A percentile compares a stretch with the other conserved stretches of the same genome.
phyloP scores from a whole-genome alignment of 371 early-diverging fungal genomes.

The Batrachochytrium dendrobatidis region DNA sequence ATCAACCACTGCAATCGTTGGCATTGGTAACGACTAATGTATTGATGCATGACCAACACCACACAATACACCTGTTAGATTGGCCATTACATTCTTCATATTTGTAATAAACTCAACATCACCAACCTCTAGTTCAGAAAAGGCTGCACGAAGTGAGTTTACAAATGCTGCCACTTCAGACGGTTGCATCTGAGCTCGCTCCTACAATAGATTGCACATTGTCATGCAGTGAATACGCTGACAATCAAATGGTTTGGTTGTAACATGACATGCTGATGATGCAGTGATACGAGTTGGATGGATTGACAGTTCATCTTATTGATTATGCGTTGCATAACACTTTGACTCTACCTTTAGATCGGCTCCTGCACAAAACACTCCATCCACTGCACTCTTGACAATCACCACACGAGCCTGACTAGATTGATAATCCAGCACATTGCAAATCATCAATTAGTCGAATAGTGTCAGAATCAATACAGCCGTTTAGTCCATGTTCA shows the following conservation, averaged over 20 bases:
- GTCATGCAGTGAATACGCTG: too few relatives aligned
- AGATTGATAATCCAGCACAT: neutral
- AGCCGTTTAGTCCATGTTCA: neutral
- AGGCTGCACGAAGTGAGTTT: slow-evolving; percentile 63
- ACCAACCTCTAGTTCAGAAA: slow-evolving; percentile 71
- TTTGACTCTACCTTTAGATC: slow-evolving; percentile 73
- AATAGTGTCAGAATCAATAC: neutral
- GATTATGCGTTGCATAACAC: too few relatives aligned
- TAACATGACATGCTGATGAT: too few relatives aligned
- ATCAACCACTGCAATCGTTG: slow-evolving; percentile 93
- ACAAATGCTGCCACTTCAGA: slow-evolving; percentile 81
- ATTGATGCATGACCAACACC: too few relatives aligned
- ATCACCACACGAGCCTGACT: slow-evolving; percentile 58
- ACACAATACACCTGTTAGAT: too few relatives aligned
- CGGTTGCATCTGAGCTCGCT: slow-evolving; percentile 78
- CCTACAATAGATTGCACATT: too few relatives aligned
- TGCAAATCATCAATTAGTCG: slow-evolving; percentile 11
- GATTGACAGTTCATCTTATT: too few relatives aligned
- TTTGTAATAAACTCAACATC: too few relatives aligned
- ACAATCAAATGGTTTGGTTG: too few relatives aligned
- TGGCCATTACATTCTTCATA: too few relatives aligned
- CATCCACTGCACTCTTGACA: slow-evolving; percentile 68
- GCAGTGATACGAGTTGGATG: neutral
- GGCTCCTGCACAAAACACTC: slow-evolving; percentile 94
- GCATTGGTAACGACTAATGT: slow-evolving; percentile 75